A percentile compares a stretch with the other conserved stretches of the same genome.
Evolutionary conservation across 306 rosid species (phyloP).

Genomic region (Quercus cerris): DNA sequence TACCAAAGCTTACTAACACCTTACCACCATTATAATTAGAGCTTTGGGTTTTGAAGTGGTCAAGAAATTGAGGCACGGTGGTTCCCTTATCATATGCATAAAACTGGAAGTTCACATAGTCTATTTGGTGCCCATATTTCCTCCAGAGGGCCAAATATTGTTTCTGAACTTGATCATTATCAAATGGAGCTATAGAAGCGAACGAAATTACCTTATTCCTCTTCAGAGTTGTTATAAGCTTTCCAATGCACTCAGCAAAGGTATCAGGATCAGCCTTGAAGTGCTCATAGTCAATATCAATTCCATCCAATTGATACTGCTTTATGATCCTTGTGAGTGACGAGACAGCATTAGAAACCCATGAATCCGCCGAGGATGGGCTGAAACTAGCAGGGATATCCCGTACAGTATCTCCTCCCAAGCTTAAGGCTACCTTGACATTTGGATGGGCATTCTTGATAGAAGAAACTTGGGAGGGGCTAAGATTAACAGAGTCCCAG

Average conservation of each 20-base stretch:
- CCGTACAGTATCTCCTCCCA: conserved; percentile 62
- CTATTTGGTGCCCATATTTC: conserved; percentile 54
- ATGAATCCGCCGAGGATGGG: conserved; percentile 58
- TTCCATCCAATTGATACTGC: conserved; percentile 56
- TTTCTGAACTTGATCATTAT: conserved; percentile 52
- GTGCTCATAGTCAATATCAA: conserved; percentile 77
- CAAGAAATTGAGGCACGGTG: conserved; percentile 49
- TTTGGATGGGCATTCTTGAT: conserved; percentile 51
- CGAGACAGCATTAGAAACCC: conserved; percentile 79
- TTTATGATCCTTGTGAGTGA: conserved; percentile 69
- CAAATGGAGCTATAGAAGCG: conserved; percentile 83
- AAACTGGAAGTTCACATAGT: conserved; percentile 81
- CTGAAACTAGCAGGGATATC: conserved; percentile 29
- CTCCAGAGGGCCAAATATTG: conserved; percentile 74
- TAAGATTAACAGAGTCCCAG: conserved; percentile 65
- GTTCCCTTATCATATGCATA: conserved; percentile 73
- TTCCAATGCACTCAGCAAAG: conserved; percentile 63
- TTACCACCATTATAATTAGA: conserved; percentile 62
- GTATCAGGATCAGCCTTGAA: conserved; percentile 54
- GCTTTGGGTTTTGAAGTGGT: conserved; percentile 53
- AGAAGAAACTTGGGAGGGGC: conserved; percentile 60
- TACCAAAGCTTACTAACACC: conserved; percentile 62
- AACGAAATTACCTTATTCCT: conserved; percentile 43
- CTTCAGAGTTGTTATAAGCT: conserved; percentile 51
- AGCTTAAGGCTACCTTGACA: conserved; percentile 69